Evolutionary conservation across 257 asterid species (phyloP), one percentile per base, ranked within the genome.

Genomic region (Henckelia pumila): DNA sequence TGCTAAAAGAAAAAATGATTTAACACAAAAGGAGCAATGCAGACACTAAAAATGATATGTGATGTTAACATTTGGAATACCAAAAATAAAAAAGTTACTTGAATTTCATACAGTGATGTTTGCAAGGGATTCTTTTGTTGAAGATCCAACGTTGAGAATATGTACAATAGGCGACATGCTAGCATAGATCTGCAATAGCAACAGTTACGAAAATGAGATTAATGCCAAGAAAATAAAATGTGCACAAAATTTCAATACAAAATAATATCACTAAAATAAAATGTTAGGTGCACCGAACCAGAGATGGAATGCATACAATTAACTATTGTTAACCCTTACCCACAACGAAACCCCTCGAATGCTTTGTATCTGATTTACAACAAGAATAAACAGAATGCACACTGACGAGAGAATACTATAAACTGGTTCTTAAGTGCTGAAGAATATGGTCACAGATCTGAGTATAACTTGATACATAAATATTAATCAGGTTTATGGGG

Each of bases 161-260:
- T 85, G 89, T 63, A 84, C 85, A 14, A 89, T 67, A 4, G 95
- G 96, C 19, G 95, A 84, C 91, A 92, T 87, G 73, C 95, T 89
- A 33, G 95, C 84, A 79, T 92, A 92, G 14, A 85, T 84, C 96
- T 92, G 92, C 82, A 83, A 81, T 22, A 23, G 8, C 47, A 28
- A 26, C 67, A 16, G 22, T 44, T 26, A 19, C 29, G 17, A 65
- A 23, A 55, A 37, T 53, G 29, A 50, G 56, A 67, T 63, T 47
- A 26, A 57, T 69, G 66, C 19, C 63, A 33, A 20, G 61, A 71
- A 56, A 71, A 21, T 26, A 35, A 37, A 16, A 69, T 17, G 20
- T 35, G 63, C 63, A 29, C 32, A 20, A 53, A 21, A 71, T 56
- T 37, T 37, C 20, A 40, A 29, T 57, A 23, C 26, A 22, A 65